phyloP scores from a whole-genome alignment of 495 filamentous ascomycete genomes.

The Neurospora sp. region DNA sequence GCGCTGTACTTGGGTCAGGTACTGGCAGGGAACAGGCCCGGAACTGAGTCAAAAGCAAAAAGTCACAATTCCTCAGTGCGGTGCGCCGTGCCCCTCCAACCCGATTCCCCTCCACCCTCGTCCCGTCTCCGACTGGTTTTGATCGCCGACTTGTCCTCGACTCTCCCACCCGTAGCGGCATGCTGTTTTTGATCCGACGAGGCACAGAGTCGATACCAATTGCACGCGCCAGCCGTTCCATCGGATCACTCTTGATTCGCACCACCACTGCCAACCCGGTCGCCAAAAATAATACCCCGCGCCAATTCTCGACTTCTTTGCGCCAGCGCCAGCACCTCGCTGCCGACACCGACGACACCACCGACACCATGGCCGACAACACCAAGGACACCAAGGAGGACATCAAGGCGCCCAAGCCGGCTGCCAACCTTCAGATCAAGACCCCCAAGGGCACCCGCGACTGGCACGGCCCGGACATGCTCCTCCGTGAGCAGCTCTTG shows the following conservation, averaged over 20 bases:
- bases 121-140: background rate
- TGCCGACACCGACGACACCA: background rate
- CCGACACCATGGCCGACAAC: background rate
- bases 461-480: slow-evolving; percentile 13
- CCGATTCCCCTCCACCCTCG: background rate
- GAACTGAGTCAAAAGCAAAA: background rate
- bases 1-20: background rate
- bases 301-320: background rate
- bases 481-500: slow-evolving; percentile 16
- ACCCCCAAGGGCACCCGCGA: slow-evolving; percentile 23
- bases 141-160: background rate
- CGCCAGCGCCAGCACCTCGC: background rate
- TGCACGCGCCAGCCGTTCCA: background rate
- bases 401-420: background rate
- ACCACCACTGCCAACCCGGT: background rate
- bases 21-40: background rate
- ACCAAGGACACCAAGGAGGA: slow-evolving; percentile 1
- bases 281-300: background rate
- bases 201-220: background rate
- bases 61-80: background rate
- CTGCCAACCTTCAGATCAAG: slow-evolving; percentile 15
- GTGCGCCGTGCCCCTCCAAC: background rate
- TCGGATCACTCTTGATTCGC: background rate
- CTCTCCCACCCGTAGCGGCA: background rate
- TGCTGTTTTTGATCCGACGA: background rate